phyloP scores from a whole-genome alignment of 202 grass and related monocot species.

The Cymbopogon flexuosus region DNA sequence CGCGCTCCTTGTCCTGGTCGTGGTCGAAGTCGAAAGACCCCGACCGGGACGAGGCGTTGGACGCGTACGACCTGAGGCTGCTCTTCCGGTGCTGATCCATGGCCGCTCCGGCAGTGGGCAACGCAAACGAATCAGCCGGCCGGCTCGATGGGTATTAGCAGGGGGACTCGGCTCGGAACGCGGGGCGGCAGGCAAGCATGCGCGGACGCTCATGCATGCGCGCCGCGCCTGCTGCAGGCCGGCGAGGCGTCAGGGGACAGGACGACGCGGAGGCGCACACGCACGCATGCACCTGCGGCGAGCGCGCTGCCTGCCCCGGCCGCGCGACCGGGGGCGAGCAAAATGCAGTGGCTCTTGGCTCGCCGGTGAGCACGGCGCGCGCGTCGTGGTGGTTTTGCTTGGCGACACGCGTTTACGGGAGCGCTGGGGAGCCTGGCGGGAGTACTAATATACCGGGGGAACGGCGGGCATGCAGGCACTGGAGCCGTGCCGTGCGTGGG shows the following conservation, averaged over 20 bases:
- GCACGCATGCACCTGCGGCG: not conserved
- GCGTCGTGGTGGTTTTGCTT: not conserved
- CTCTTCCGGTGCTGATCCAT: conserved; percentile 33
- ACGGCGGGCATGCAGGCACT: conserved; percentile 23
- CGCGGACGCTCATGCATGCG: not conserved
- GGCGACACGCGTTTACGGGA: not conserved
- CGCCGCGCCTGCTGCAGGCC: not conserved
- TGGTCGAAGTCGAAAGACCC: conserved; percentile 49
- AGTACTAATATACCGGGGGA: not conserved
- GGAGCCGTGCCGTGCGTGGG: not conserved
- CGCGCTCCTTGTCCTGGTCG: conserved; percentile 37
- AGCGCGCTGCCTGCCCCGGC: not conserved
- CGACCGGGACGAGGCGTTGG: conserved; percentile 36
- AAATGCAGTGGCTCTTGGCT: not conserved
- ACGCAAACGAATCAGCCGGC: conserved; percentile 2
- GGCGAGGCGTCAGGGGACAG: not conserved
- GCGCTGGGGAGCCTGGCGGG: not conserved
- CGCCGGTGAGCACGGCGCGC: not conserved
- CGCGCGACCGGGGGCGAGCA: not conserved
- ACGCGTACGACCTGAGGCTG: conserved; percentile 30
- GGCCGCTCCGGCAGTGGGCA: not conserved
- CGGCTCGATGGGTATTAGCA: not conserved
- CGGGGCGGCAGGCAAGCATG: not conserved
- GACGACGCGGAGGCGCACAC: not conserved
- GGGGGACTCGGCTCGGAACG: not conserved